Evolutionary conservation across 2,329 filamentous ascomycete species (phyloP).

Genomic region (Cyphellophora attinorum): DNA sequence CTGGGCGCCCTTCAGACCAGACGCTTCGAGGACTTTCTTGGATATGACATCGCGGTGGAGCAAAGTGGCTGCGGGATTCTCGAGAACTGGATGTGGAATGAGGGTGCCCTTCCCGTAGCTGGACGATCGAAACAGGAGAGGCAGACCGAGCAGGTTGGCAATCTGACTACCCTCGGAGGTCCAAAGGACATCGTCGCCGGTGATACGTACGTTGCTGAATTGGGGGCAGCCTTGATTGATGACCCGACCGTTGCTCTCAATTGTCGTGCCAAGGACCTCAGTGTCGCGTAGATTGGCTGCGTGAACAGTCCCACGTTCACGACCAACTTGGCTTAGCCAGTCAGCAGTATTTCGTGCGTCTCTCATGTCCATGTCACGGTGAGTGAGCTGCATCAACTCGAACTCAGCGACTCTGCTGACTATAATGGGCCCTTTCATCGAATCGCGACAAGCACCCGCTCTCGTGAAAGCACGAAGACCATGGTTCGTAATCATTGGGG

Average conservation of each 20-base stretch:
- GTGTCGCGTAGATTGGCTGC: neutral
- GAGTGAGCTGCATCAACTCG: neutral
- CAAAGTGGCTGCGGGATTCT: no score
- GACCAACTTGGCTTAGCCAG: constrained; percentile 1
- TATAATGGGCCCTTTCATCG: neutral
- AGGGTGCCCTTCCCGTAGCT: neutral
- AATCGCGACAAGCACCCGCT: neutral
- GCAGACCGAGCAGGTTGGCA: constrained; percentile 5
- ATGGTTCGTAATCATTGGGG: neutral
- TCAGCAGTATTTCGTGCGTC: constrained; percentile 4
- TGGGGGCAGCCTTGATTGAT: neutral
- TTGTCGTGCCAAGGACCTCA: neutral
- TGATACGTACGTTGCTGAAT: neutral
- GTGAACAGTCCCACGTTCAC: neutral
- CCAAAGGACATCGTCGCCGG: constrained; percentile 4
- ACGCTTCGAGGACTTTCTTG: neutral
- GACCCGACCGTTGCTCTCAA: neutral
- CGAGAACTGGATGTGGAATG: no score
- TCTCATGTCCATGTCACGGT: constrained; percentile 1
- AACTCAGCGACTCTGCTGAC: neutral
- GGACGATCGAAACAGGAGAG: constrained; percentile 2
- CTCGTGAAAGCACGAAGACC: constrained; percentile 1
- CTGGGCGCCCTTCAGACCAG: neutral
- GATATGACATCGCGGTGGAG: neutral
- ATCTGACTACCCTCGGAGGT: constrained; percentile 3